These are phyloP conservation scores for Plasmodium gonderi DNA, from an alignment of 169 alveolate species.

Conservation along the genomic window DNA sequence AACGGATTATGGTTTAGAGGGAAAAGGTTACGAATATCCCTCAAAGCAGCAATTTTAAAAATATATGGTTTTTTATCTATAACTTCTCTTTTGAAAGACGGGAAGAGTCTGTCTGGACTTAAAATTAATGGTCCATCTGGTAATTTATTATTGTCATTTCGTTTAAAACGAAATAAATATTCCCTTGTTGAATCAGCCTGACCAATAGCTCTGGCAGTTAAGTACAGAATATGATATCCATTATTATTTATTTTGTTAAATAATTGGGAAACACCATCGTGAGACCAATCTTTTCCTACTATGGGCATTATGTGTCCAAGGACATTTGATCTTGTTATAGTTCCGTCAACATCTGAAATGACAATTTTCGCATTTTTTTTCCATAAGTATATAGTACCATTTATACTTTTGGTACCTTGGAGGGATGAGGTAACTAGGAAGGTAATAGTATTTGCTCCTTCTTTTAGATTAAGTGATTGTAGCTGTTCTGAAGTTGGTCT, in stretches of 20 bases:
- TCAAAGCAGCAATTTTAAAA: slow-evolving; percentile 95
- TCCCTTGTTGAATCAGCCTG: slow-evolving; percentile 96
- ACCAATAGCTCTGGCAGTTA: slow-evolving; percentile 98
- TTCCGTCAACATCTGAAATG: slow-evolving; percentile 98
- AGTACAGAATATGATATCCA: slow-evolving; percentile 96
- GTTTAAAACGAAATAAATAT: slow-evolving; percentile 90
- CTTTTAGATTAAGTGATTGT: slow-evolving; percentile 87
- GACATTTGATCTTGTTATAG: slow-evolving; percentile 96
- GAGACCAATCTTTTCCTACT: slow-evolving; percentile 98
- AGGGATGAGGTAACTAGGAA: slow-evolving; percentile 90
- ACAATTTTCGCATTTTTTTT: slow-evolving; percentile 93
- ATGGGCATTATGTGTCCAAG: slow-evolving; percentile 97
- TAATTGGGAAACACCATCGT: slow-evolving; percentile 95
- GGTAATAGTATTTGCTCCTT: slow-evolving; percentile 91
- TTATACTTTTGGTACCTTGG: slow-evolving; percentile 93
- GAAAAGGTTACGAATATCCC: slow-evolving; percentile 94
- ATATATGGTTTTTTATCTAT: slow-evolving; percentile 94
- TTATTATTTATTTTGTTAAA: slow-evolving; percentile 90
- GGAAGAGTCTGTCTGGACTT: slow-evolving; percentile 96
- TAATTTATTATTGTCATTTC: slow-evolving; percentile 87
- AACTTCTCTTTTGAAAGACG: slow-evolving; percentile 97
- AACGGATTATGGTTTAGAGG: slow-evolving; percentile 92
- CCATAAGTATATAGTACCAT: slow-evolving; percentile 95
- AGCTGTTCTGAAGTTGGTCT: slow-evolving; percentile 92
- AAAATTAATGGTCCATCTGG: slow-evolving; percentile 97